phyloP scores from a whole-genome alignment of 352 stramenopile genomes.

The Pythium dissotocum region DNA sequence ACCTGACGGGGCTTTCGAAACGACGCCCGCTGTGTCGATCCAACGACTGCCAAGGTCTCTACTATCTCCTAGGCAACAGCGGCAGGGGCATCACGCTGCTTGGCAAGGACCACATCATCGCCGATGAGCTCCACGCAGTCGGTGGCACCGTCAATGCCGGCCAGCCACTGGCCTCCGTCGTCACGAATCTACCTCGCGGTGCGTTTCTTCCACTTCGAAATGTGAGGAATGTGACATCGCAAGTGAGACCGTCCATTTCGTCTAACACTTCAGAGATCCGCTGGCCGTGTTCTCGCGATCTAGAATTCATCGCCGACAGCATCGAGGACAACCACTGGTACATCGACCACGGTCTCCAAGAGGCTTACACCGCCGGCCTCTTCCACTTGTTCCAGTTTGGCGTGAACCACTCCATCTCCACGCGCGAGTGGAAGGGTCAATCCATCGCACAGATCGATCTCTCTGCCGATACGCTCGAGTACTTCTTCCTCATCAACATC shows the following conservation, averaged over 20 bases:
- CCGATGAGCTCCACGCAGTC: constrained; percentile 14
- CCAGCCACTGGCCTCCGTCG: constrained; percentile 13
- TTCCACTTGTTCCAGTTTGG: constrained; percentile 31
- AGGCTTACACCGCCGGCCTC: constrained; percentile 23
- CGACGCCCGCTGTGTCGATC: background rate
- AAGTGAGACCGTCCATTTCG: background rate
- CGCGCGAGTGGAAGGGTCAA: background rate
- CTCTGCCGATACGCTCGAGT: constrained; percentile 3
- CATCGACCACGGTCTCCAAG: constrained; percentile 26
- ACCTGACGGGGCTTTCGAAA: constrained; percentile 3
- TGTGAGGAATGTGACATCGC: constrained; percentile 4
- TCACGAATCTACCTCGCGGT: constrained; percentile 14
- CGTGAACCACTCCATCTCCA: constrained; percentile 12
- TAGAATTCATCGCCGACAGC: constrained; percentile 18
- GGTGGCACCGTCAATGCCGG: background rate
- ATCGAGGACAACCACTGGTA: constrained; percentile 25
- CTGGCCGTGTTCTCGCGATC: constrained; percentile 18
- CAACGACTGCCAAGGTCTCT: constrained; percentile 6
- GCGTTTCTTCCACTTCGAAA: constrained; percentile 17
- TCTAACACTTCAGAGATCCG: background rate
- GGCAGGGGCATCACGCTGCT: background rate
- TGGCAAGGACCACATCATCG: background rate
- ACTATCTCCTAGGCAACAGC: background rate
- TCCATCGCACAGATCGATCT: constrained; percentile 9
- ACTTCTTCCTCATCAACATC: constrained; percentile 15